Base-by-base conservation (phyloP, 2,329 filamentous ascomycete species). In the Sporothrix globosa region DNA sequence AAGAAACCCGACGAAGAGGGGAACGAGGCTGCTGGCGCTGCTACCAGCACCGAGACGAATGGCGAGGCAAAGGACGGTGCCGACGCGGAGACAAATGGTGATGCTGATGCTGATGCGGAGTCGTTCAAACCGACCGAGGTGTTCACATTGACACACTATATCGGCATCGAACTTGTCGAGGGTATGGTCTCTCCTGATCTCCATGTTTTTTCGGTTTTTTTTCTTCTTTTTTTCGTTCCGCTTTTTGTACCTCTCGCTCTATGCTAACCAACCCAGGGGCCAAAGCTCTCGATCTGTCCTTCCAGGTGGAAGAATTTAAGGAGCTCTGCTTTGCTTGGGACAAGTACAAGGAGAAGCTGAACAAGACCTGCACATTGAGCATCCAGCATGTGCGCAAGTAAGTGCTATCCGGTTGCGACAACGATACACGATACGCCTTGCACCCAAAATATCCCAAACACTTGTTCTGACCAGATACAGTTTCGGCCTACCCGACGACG, bases 121-220 rank as follows among this genome's bases (percentile, higher is more conserved):
- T 13, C 63, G 46, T 66, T 66, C 7, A 66, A 70, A n/a, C 69
- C 76, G 54, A 74, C 79, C 56, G 83, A 84, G 70, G 82, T 98
- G 39, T 97, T 92, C 78, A 98, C 95, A 0, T 93, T 93, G 30
- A 97, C 94, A 1, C 95, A 94, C 79, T 99, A 98, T 78, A 93
- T 99, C 77, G 96, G 96, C 48, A 85, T 98, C 63, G 91, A 95
- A 75, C 82, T 97, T 69, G 85, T 86, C 50, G 87, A 90, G 83
- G 90, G 92, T 93, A 85, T 78, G 87, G 82, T 65, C 21, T 19
- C 5, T 27, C 4, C 17, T 34, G 34, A 11, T 44, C 27, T 4
- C 27, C 1, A 2, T 30, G 5, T 30, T 30, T 27, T 27, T 27
- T 30, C 5, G 27, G 27, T 30, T 30, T 4, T 30, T 30, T 17